Evolutionary conservation across 2,329 filamentous ascomycete genomes (phyloP), one percentile per base, ranked within the genome.

Genomic region (Ascocoryne sarcoides): DNA sequence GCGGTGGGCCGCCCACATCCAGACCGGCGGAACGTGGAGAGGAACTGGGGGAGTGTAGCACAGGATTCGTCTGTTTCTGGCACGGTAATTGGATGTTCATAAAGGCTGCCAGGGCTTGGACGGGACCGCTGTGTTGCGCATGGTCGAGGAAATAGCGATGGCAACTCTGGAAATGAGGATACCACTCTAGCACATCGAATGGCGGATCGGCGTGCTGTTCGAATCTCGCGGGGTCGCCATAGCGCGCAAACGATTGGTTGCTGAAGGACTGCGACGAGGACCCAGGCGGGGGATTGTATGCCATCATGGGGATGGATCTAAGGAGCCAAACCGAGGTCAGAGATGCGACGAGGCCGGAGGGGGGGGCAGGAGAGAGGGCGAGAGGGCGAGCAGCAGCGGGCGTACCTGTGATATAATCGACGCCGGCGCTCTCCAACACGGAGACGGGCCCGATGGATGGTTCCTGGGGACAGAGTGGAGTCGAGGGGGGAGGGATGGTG

Each of bases 21-120:
- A 51, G 62, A 49, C 57, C 59, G 42, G 55, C 49, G 8, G 60
- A 53, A 30, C 64, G 55, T 34, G 62, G 59, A 42, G 58, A 57
- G 23, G 60, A 52, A 10, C 58, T 46, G 37, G 60, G 60, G 4
- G 66, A 65, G 29, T 65, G 66, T 35, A 67, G 46, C 42, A 69
- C 47, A 47, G 70, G 69, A 60, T 68, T 49, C 48, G 64, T 47
- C 42, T 61, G 16, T 62, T 78, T 82, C 62, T 96, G 90, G 59
- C 82, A 93, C 2, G 92, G 92, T 0, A 96, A 73, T 47, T 78
- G 78, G 59, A 96, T 95, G 63, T 96, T 96, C 65, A 95, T 69
- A 61, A 92, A 88, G 5, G 88, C 83, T 15, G 88, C 88, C 35
- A 95, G 75, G 7, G 88, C 86, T 64, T 95, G 89, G 10, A 95